Evolutionary conservation across 2,329 filamentous ascomycete species (phyloP), one percentile per base, ranked within the genome.

Genomic region (Phoma sp.): DNA sequence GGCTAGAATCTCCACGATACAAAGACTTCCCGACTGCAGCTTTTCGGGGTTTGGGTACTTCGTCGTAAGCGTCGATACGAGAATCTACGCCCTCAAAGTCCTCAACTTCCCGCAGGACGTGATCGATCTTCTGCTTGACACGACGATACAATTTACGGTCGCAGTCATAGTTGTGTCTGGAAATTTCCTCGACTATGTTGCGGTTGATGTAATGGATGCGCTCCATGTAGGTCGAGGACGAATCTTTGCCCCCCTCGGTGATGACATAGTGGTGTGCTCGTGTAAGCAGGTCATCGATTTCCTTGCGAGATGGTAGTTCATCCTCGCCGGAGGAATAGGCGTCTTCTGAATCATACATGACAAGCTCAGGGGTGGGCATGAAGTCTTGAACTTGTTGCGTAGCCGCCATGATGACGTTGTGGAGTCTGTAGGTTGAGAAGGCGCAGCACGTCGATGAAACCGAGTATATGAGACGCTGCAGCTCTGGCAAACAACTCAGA

Each of bases 241-340:
- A 55, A 42, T 72, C 69, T 2, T 52, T 32, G 4, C 59, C 59
- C 25, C 68, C 65, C 46, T 69, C 61, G 13, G 52, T 33, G 14
- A 49, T 39, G 33, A 73, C 41, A 50, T 73, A 73, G 23, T 54
- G 57, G 42, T 72, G 64, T 2, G 69, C 68, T 57, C 68, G 62
- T 18, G 51, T 55, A 9, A 73, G 60, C 32, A 62, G 62, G 11
- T 43, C 52, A 39, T 73, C 49, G 39, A 67, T 70, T 41, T 48
- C 18, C 0, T 64, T 40, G 14, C 47, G 50, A 24, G 53, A 42
- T 10, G 43, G 55, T 30, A 45, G 30, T 5, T 53, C 49, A 11
- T 53, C 55, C 11, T 57, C 50, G 27, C 38, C 55, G 7, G 52
- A 55, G 4, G 36, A 35, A n/a, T 47, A 38, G 6, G 43, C 44